These are phyloP conservation scores for Spathaspora sp. DNA, from an alignment of 805 yeast genomes.

Conservation along the genomic window DNA sequence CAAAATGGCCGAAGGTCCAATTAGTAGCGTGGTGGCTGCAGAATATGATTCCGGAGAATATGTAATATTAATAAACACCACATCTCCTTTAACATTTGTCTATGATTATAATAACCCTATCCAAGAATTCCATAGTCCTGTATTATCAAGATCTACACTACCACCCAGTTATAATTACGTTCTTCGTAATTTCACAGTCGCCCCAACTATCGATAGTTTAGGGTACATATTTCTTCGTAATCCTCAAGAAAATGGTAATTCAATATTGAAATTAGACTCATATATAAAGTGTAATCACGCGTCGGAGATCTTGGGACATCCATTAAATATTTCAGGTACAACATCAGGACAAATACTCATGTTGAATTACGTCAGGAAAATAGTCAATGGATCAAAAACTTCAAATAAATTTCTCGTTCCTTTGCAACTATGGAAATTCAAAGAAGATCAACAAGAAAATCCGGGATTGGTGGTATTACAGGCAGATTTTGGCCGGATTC, in stretches of 20 bases:
- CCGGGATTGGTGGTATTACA: constrained; percentile 12
- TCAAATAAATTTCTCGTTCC: constrained; percentile 38
- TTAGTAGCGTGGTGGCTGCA: constrained; percentile 23
- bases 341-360: constrained; percentile 34
- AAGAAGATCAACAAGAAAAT: constrained; percentile 8
- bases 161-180: constrained; percentile 26
- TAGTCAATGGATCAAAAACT: constrained; percentile 29
- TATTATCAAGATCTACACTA: constrained; percentile 19
- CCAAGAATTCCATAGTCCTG: constrained; percentile 23
- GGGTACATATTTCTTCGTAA: constrained; percentile 26
- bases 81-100: constrained; percentile 22
- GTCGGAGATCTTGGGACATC: constrained; percentile 34
- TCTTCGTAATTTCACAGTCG: constrained; percentile 22
- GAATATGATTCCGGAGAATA: constrained; percentile 17
- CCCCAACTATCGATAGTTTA: constrained; percentile 25
- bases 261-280: constrained; percentile 28
- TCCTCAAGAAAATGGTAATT: constrained; percentile 32
- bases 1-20: constrained; percentile 29
- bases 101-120: constrained; percentile 23
- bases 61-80: constrained; percentile 25
- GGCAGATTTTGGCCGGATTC: constrained; percentile 26
- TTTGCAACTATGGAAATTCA: constrained; percentile 33
- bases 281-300: constrained; percentile 24
- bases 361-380: constrained; percentile 35
- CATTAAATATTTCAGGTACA: constrained; percentile 31